These are phyloP conservation scores for Penicillium paxilli DNA, from an alignment of 495 filamentous ascomycete genomes.

Conservation along the genomic window DNA sequence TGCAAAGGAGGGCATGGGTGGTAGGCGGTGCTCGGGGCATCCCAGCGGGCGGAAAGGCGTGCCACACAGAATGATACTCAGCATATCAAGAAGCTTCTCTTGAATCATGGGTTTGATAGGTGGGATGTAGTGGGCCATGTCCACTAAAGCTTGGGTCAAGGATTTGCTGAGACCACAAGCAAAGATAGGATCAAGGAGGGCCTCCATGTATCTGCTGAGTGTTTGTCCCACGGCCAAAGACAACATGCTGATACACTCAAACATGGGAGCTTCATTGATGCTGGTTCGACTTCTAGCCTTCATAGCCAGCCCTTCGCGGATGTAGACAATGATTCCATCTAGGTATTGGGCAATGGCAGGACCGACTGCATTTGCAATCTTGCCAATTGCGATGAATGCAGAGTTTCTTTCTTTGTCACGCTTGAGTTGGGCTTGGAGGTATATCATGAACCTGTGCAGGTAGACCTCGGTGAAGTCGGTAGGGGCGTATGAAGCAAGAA, in stretches of 20 bases:
- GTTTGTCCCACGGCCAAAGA: constrained; percentile 93
- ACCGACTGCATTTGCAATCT: constrained; percentile 93
- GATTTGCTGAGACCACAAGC: constrained; percentile 90
- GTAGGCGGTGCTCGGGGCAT: constrained; percentile 71
- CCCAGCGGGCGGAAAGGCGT: constrained; percentile 89
- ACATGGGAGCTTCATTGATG: constrained; percentile 86
- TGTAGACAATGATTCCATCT: constrained; percentile 87
- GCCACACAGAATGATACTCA: constrained; percentile 90
- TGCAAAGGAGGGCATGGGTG: constrained; percentile 71
- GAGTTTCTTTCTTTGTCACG: constrained; percentile 89
- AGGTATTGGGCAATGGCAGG: constrained; percentile 93
- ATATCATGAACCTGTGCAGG: constrained; percentile 94
- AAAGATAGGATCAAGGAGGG: constrained; percentile 93
- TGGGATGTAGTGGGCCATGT: constrained; percentile 98
- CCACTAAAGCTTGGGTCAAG: constrained; percentile 89
- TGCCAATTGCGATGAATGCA: constrained; percentile 91
- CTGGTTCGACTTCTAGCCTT: constrained; percentile 72
- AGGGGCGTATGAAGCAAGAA: constrained; percentile 89
- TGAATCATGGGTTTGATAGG: constrained; percentile 91
- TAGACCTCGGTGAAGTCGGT: constrained; percentile 79
- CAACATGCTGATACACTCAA: constrained; percentile 96
- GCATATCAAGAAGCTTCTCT: constrained; percentile 88
- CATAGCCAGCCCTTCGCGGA: constrained; percentile 83
- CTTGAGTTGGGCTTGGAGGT: constrained; percentile 92
- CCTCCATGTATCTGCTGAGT: constrained; percentile 97